Percentiles rank a stretch among this genome's conserved stretches.
phyloP scores from a whole-genome alignment of 768 basidiomycete species.

The Russula ochroleuca region DNA sequence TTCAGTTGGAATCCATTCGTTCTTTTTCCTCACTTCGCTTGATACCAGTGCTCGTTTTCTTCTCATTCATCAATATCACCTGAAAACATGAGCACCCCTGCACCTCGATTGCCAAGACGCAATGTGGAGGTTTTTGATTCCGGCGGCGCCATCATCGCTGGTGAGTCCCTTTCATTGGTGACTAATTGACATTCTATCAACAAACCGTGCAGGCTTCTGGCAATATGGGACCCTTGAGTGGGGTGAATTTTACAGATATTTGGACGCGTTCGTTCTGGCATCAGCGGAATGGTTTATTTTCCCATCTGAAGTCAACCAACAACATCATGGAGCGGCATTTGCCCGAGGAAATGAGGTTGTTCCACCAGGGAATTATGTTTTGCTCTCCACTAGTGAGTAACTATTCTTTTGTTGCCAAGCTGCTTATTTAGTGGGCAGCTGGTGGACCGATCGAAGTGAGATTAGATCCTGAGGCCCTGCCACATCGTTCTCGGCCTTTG shows the following conservation, averaged over 20 bases:
- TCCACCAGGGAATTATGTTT: not conserved
- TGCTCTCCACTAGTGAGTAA: not conserved
- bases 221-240: slow-evolving; percentile 3
- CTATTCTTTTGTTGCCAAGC: not conserved
- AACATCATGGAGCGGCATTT: not conserved
- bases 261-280: not conserved
- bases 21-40: too few relatives aligned
- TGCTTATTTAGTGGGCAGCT: not conserved
- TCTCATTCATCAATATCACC: too few relatives aligned
- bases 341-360: not conserved
- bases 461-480: not conserved
- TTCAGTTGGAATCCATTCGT: too few relatives aligned
- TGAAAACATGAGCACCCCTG: too few relatives aligned
- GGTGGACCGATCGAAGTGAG: slow-evolving; percentile 1
- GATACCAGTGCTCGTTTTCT: too few relatives aligned
- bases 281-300: not conserved
- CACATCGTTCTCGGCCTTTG: too few relatives aligned
- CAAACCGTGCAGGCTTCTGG: slow-evolving; percentile 13
- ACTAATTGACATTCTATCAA: not conserved
- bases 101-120: slow-evolving; percentile 3
- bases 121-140: slow-evolving; percentile 4
- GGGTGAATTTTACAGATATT: slow-evolving; percentile 8
- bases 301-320: not conserved
- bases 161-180: not conserved
- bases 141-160: not conserved